phyloP scores from a whole-genome alignment of 148 eudicot genomes.

The Cornus suecica region DNA sequence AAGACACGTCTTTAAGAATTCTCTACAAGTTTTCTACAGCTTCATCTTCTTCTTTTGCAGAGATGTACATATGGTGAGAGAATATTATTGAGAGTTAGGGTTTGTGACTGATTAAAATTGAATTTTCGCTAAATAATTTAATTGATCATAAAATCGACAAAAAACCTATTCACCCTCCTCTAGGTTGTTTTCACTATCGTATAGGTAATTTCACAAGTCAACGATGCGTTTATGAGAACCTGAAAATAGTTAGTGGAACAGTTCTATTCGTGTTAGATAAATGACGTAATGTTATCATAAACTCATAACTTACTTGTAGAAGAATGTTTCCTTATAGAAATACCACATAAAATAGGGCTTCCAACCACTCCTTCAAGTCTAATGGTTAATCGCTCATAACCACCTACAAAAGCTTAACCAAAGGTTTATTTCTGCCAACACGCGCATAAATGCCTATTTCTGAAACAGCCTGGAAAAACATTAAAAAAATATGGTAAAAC shows the following conservation, averaged over 20 bases:
- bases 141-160: too few relatives aligned
- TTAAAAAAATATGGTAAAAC: not conserved
- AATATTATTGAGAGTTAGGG: too few relatives aligned
- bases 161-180: too few relatives aligned
- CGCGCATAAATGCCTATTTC: constrained; percentile 42
- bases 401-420: constrained; percentile 32
- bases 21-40: too few relatives aligned
- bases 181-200: too few relatives aligned
- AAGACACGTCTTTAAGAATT: too few relatives aligned
- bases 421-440: constrained; percentile 49
- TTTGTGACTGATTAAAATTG: too few relatives aligned
- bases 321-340: constrained; percentile 43
- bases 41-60: too few relatives aligned
- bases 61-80: too few relatives aligned
- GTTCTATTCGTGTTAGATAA: not conserved
- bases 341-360: constrained; percentile 50
- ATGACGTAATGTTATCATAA: not conserved
- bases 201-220: too few relatives aligned
- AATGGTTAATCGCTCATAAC: constrained; percentile 38
- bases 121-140: too few relatives aligned
- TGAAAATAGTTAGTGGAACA: not conserved
- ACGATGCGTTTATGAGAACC: not conserved
- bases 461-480: constrained; percentile 38
- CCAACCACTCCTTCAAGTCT: constrained; percentile 50
- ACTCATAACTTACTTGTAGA: constrained; percentile 32